Evolutionary conservation across 306 rosid genomes (phyloP).

Genomic region (Vigna reflexopilosa): DNA sequence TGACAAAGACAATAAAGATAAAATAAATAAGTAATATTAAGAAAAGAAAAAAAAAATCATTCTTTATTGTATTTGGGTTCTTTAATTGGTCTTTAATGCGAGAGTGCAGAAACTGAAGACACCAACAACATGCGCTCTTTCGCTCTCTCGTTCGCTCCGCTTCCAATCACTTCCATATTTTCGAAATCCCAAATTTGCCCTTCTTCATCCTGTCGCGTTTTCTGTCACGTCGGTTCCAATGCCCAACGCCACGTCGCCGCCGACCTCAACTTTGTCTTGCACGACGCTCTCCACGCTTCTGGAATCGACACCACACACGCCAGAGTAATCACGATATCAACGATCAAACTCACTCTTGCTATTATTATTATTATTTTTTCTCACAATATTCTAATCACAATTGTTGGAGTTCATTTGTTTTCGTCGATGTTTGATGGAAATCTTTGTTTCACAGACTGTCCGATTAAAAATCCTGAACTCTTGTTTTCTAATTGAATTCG

Average conservation of each 20-base stretch:
- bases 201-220: constrained; percentile 44
- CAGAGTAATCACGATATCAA: constrained; percentile 52
- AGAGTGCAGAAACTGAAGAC: neutral
- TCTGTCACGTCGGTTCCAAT: constrained; percentile 46
- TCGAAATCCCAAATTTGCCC: constrained; percentile 55
- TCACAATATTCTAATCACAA: no score
- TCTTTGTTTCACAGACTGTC: no score
- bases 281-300: constrained; percentile 81
- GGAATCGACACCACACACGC: constrained; percentile 78
- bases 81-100: no score
- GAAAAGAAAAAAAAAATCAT: no score
- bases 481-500: neutral
- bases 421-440: no score
- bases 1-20: no score
- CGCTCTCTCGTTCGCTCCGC: neutral
- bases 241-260: constrained; percentile 34
- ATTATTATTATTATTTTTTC: no score
- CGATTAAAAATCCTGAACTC: no score
- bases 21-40: no score
- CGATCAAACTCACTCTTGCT: no score
- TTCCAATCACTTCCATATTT: constrained; percentile 36
- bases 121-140: neutral
- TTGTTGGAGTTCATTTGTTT: no score
- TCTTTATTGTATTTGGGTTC: no score
- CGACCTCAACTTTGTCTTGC: constrained; percentile 68